phyloP scores from a whole-genome alignment of 345 rosid species.

The Eucalyptus marginata region DNA sequence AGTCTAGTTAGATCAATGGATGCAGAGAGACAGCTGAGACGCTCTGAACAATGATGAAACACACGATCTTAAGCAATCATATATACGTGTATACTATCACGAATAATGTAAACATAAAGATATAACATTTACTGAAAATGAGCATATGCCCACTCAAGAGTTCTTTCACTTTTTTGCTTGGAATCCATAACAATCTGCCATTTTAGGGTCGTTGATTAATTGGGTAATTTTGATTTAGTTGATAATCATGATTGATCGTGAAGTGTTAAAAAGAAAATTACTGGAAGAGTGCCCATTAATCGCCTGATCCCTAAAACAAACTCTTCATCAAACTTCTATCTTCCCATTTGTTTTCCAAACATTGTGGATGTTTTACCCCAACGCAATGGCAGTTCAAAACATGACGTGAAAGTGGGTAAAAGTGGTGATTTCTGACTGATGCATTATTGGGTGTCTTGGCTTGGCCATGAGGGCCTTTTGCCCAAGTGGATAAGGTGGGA shows the following conservation, averaged over 20 bases:
- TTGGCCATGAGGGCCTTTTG: neutral
- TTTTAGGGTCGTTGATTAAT: rapidly evolving
- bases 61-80: neutral
- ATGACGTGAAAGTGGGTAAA: neutral
- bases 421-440: neutral
- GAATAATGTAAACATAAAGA: neutral
- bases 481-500: neutral
- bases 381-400: neutral
- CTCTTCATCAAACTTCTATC: rapidly evolving
- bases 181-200: neutral
- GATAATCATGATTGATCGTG: neutral
- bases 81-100: neutral
- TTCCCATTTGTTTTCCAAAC: neutral
- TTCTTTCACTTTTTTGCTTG: rapidly evolving
- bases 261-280: neutral
- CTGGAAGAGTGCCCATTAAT: neutral
- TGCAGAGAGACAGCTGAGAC: neutral
- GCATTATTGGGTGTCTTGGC: neutral
- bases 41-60: neutral
- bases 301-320: rapidly evolving
- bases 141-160: neutral
- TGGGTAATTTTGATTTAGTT: neutral
- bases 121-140: neutral
- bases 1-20: neutral
- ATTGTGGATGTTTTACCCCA: neutral